These are phyloP conservation scores for Trametes punicea DNA, from an alignment of 768 basidiomycete species.

Conservation along the genomic window DNA sequence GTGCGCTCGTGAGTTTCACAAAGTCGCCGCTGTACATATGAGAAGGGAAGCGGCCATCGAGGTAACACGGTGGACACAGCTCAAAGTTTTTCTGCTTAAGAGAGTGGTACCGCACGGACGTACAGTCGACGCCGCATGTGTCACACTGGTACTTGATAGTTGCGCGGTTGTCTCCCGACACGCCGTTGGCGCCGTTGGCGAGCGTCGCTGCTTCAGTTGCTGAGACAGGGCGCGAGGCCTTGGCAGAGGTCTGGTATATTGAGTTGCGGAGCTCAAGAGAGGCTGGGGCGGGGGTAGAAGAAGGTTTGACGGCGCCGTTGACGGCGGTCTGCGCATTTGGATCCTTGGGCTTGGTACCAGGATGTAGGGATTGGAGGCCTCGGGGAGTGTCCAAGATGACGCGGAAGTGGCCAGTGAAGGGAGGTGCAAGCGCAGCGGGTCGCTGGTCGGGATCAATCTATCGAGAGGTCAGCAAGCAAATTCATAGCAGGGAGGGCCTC, in stretches of 20 bases:
- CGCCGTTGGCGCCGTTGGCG: conserved; percentile 51
- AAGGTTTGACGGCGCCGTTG: conserved; percentile 46
- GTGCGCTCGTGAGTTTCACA: conserved; percentile 66
- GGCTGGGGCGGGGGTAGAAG: conserved; percentile 48
- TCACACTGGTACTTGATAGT: conserved; percentile 71
- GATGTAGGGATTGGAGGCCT: conserved; percentile 90
- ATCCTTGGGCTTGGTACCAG: conserved; percentile 61
- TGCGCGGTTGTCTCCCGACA: conserved; percentile 35
- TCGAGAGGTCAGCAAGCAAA: not conserved
- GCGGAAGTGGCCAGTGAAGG: conserved; percentile 98
- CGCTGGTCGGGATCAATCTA: conserved; percentile 97
- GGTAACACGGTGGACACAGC: conserved; percentile 89
- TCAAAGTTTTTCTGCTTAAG: conserved; percentile 91
- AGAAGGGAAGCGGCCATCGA: conserved; percentile 94
- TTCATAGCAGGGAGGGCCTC: too few relatives aligned
- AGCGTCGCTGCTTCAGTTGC: conserved; percentile 66
- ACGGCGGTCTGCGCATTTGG: conserved; percentile 40
- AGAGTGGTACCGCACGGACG: conserved; percentile 83
- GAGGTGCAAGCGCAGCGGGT: conserved; percentile 91
- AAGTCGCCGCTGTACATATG: conserved; percentile 98
- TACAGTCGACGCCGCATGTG: conserved; percentile 94
- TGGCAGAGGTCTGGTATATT: conserved; percentile 86
- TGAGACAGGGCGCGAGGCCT: conserved; percentile 70
- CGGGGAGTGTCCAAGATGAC: conserved; percentile 96
- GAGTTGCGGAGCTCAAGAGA: conserved; percentile 84